A percentile compares a stretch with the other conserved stretches of the same genome.
These are phyloP conservation scores for Hawksworthiomyces lignivorus DNA, from an alignment of 2,329 filamentous ascomycete genomes.

Conservation along the genomic window DNA sequence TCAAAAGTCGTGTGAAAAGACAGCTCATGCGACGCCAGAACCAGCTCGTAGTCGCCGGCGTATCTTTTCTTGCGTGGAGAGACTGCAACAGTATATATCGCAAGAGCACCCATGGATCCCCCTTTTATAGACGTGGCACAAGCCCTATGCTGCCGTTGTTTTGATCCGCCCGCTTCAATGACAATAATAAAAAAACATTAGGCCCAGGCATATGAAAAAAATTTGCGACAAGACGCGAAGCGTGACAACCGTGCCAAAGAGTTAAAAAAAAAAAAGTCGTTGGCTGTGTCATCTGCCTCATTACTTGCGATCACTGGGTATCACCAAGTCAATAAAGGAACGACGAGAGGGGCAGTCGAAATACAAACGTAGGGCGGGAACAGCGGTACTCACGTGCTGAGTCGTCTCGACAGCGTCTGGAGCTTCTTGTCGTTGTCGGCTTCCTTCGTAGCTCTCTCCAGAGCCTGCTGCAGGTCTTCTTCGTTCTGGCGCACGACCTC, in stretches of 20 bases:
- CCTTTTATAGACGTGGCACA: too few species aligned
- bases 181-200: too few species aligned
- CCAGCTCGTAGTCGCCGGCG: neutral
- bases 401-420: constrained; percentile 77
- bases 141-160: too few species aligned
- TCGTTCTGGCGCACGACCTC: constrained; percentile 80
- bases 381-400: constrained; percentile 79
- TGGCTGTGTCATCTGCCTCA: neutral
- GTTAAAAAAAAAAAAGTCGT: neutral
- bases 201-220: too few species aligned
- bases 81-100: neutral
- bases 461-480: constrained; percentile 70
- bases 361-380: accelerated
- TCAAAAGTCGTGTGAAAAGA: constrained; percentile 2
- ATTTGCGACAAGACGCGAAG: too few species aligned
- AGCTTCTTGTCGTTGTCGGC: constrained; percentile 88
- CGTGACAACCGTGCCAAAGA: neutral
- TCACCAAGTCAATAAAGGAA: neutral
- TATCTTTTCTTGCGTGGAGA: too few species aligned
- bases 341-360: too few species aligned
- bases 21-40: neutral
- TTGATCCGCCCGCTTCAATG: too few species aligned
- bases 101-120: neutral
- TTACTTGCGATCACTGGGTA: constrained; percentile 14
- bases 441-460: constrained; percentile 79